phyloP scores from a whole-genome alignment of 1,284 basidiomycete genomes.

The Afroboletus lepidellus region DNA sequence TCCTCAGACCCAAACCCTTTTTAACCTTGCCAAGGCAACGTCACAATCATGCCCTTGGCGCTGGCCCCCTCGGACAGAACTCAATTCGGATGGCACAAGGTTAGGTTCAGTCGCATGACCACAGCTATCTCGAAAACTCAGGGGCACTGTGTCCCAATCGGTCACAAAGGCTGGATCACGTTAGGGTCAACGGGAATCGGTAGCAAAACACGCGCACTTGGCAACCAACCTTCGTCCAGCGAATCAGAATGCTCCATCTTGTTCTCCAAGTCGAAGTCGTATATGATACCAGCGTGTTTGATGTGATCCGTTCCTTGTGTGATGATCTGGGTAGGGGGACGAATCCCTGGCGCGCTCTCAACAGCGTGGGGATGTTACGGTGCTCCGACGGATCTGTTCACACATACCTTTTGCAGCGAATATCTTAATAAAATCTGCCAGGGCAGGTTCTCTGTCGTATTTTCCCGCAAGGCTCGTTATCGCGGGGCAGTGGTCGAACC shows the following conservation, averaged over 20 bases:
- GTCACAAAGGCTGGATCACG: conserved; percentile 1
- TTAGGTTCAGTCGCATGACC: conserved; percentile 21
- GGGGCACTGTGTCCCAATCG: conserved; percentile 13
- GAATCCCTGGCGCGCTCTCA: conserved; percentile 42
- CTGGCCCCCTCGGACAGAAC: not conserved
- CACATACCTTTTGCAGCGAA: conserved; percentile 72
- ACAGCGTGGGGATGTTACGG: not conserved
- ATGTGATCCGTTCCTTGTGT: conserved; percentile 51
- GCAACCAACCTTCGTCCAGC: conserved; percentile 21
- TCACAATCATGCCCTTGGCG: not conserved
- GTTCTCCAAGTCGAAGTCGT: conserved; percentile 53
- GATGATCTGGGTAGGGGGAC: conserved; percentile 63
- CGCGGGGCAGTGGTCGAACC: conserved; percentile 49
- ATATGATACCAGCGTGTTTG: conserved; percentile 52
- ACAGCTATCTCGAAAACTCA: conserved; percentile 6
- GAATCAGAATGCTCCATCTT: conserved; percentile 58
- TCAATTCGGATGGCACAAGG: conserved; percentile 9
- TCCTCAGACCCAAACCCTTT: not conserved
- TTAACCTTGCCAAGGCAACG: not conserved
- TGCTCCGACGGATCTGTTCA: conserved; percentile 7
- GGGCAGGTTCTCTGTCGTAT: conserved; percentile 59
- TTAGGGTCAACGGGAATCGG: conserved; percentile 2
- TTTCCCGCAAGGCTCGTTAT: conserved; percentile 45
- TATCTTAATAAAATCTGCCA: conserved; percentile 60
- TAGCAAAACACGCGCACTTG: not conserved